Percentiles rank a stretch among this genome's conserved stretches.
Evolutionary conservation across 1,284 basidiomycete species (phyloP).

Genomic region (Garcileccinum viscosum): DNA sequence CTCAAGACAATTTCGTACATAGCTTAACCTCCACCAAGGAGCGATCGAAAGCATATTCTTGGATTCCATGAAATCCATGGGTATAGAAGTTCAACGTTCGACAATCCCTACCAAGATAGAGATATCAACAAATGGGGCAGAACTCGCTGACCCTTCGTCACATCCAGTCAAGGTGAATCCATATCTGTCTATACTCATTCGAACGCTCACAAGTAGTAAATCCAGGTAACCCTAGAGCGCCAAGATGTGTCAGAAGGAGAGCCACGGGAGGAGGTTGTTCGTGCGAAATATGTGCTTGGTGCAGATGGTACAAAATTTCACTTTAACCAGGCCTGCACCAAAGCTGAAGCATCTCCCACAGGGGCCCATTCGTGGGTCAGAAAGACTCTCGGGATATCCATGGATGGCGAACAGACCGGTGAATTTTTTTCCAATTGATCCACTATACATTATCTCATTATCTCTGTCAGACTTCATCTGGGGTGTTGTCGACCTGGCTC

Average conservation of each 20-base stretch:
- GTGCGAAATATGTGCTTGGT: slow-evolving; percentile 62
- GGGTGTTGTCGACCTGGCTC: slow-evolving; percentile 62
- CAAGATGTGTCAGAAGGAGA: slow-evolving; percentile 36
- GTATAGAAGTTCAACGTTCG: slow-evolving; percentile 43
- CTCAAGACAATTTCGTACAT: not conserved
- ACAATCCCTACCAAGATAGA: slow-evolving; percentile 40
- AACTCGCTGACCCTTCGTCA: slow-evolving; percentile 39
- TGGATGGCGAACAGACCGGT: slow-evolving; percentile 67
- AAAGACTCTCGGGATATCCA: slow-evolving; percentile 53
- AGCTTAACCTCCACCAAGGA: not conserved
- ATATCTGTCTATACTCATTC: not conserved
- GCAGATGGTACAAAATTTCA: slow-evolving; percentile 49
- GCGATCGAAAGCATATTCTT: not conserved
- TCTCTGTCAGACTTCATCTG: slow-evolving; percentile 53
- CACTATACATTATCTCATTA: not conserved
- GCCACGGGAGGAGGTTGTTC: slow-evolving; percentile 49
- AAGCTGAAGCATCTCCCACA: slow-evolving; percentile 22
- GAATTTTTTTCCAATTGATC: not conserved
- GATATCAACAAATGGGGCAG: slow-evolving; percentile 38
- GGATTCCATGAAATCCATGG: slow-evolving; percentile 35
- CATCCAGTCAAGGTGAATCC: slow-evolving; percentile 41
- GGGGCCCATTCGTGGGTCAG: slow-evolving; percentile 69
- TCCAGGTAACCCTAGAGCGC: slow-evolving; percentile 44
- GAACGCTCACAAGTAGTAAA: slow-evolving; percentile 7
- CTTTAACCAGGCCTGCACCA: not conserved